Percentiles rank a stretch among this genome's conserved stretches.
These are phyloP conservation scores for Cardamine resedifolia DNA, from an alignment of 345 rosid species.

Conservation along the genomic window DNA sequence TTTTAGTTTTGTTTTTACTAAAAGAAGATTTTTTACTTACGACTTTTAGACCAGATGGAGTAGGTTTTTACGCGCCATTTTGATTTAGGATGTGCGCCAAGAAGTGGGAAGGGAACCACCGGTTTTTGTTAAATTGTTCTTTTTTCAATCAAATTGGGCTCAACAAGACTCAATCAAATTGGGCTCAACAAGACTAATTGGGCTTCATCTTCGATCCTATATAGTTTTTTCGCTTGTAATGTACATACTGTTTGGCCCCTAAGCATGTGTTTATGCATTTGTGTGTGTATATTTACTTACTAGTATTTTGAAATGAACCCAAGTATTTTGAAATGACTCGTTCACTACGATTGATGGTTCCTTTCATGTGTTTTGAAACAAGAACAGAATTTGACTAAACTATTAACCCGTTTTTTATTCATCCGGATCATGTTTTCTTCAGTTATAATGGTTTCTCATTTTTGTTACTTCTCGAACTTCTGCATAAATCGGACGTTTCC, in stretches of 20 bases:
- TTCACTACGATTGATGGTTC: not conserved
- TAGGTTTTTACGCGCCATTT: constrained; percentile 33
- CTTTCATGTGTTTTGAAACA: not conserved
- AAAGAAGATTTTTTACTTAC: constrained; percentile 19
- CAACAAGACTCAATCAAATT: not conserved
- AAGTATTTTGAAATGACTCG: not conserved
- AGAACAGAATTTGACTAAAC: not conserved
- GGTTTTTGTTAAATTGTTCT: not conserved
- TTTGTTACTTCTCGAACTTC: not conserved
- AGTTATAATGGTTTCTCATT: not conserved
- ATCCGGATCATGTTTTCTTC: not conserved
- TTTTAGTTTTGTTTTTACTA: not conserved
- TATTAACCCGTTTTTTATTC: not conserved
- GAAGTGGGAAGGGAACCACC: not conserved
- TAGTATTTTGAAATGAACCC: not conserved
- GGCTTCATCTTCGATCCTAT: not conserved
- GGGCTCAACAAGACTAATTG: not conserved
- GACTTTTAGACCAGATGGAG: not conserved
- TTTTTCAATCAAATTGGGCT: not conserved
- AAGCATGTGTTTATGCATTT: too few species aligned
- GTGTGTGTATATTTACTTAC: not conserved
- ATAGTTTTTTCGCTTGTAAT: not conserved
- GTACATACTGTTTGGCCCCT: not conserved
- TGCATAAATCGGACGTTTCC: not conserved
- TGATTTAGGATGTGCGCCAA: constrained; percentile 32